A percentile compares a stretch with the other conserved stretches of the same genome.
phyloP scores from a whole-genome alignment of 768 basidiomycete species.

The Trichaptum fuscoviolaceum region DNA sequence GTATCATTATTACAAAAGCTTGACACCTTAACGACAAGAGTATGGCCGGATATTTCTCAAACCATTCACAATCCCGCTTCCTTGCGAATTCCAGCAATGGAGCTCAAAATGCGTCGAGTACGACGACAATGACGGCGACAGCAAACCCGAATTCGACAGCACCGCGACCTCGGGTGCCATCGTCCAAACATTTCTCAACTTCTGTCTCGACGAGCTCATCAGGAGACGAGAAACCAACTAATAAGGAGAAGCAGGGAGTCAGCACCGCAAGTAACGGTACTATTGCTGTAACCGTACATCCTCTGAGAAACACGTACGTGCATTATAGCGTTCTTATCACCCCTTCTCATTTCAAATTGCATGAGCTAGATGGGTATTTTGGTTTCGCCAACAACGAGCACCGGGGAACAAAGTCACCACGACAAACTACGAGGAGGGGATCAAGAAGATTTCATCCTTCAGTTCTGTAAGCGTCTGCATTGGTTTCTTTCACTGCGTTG shows the following conservation, averaged over 20 bases:
- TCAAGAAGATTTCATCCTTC: conserved; percentile 87
- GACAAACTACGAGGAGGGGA: conserved; percentile 85
- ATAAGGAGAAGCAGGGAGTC: conserved; percentile 37
- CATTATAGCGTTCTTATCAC: conserved; percentile 24
- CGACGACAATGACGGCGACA: conserved; percentile 14
- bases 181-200: conserved; percentile 74
- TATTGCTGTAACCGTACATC: conserved; percentile 47
- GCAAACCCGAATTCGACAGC: conserved; percentile 21
- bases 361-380: conserved; percentile 73
- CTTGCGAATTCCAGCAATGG: conserved; percentile 41
- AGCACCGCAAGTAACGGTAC: conserved; percentile 30
- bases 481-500: no score
- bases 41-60: conserved; percentile 79
- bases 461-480: conserved; percentile 56
- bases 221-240: conserved; percentile 36
- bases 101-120: conserved; percentile 8
- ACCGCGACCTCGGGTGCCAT: conserved; percentile 43
- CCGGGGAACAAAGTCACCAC: conserved; percentile 79
- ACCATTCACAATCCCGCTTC: conserved; percentile 73
- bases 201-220: conserved; percentile 36
- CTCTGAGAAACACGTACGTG: conserved; percentile 87
- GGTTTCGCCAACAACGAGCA: conserved; percentile 86
- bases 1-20: not conserved
- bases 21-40: conserved; percentile 2
- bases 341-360: not conserved